A percentile compares a stretch with the other conserved stretches of the same genome.
Evolutionary conservation across 768 basidiomycete species (phyloP).

Genomic region (Macrolepiota dolichaula): DNA sequence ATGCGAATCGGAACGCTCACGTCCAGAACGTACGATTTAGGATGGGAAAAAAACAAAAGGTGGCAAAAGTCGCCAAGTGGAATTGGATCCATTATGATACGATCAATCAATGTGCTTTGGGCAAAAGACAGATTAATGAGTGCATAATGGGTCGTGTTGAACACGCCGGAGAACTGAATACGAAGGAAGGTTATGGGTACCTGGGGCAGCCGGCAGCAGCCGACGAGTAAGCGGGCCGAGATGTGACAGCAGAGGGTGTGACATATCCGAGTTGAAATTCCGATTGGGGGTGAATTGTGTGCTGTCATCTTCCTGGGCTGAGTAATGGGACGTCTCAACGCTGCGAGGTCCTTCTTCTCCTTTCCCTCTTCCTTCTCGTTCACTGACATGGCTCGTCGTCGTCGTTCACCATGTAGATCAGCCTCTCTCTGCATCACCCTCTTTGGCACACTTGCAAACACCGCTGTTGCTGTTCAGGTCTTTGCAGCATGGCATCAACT

Average conservation of each 20-base stretch:
- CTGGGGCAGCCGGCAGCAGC: background rate
- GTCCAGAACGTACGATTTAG: background rate
- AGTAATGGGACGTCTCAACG: constrained; percentile 10
- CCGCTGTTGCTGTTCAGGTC: constrained; percentile 18
- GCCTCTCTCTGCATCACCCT: constrained; percentile 25
- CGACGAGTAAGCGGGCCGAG: background rate
- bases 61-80: background rate
- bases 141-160: no score
- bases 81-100: background rate
- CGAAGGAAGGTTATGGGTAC: no score
- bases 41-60: background rate
- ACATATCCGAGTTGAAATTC: background rate
- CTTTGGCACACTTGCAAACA: constrained; percentile 22
- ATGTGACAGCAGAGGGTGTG: constrained; percentile 1
- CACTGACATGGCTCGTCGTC: constrained; percentile 6
- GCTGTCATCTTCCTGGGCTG: constrained; percentile 8
- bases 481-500: constrained; percentile 22
- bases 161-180: no score
- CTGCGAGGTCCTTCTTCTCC: constrained; percentile 7
- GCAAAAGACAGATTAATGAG: no score
- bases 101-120: background rate
- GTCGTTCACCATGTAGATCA: constrained; percentile 17
- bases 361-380: background rate
- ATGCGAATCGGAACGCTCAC: background rate
- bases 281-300: background rate